phyloP scores from a whole-genome alignment of 2,329 filamentous ascomycete species.

The Apiospora malaysiana region DNA sequence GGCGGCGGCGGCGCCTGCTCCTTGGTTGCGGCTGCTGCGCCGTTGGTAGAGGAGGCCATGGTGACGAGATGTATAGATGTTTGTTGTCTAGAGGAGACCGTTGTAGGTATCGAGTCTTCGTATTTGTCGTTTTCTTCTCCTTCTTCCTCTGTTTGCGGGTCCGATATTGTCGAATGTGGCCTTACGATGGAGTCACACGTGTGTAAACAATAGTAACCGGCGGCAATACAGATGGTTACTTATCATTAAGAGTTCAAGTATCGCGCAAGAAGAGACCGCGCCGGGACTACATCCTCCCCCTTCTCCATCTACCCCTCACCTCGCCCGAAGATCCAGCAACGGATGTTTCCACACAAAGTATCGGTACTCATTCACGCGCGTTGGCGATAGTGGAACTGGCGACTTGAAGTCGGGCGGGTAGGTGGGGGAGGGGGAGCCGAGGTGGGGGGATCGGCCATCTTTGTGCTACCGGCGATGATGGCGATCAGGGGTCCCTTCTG shows the following conservation, averaged over 20 bases:
- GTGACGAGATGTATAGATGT: background rate
- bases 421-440: background rate
- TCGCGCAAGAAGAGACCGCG: background rate
- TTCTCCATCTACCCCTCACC: background rate
- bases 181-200: background rate
- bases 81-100: background rate
- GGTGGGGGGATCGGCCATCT: constrained; percentile 7
- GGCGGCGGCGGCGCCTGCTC: constrained; percentile 25
- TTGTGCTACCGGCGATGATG: background rate
- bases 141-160: background rate
- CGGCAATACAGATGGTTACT: background rate
- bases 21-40: background rate
- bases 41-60: background rate
- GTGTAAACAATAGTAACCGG: background rate
- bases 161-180: background rate
- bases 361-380: background rate
- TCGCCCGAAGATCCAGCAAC: background rate
- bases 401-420: background rate
- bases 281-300: background rate
- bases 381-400: background rate
- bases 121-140: no score
- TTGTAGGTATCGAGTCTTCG: no score
- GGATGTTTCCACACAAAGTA: background rate
- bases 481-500: background rate
- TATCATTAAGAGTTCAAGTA: background rate